Conservation (phyloP, 371 early-diverging fungal species). For the Mortierella sp. region DNA sequence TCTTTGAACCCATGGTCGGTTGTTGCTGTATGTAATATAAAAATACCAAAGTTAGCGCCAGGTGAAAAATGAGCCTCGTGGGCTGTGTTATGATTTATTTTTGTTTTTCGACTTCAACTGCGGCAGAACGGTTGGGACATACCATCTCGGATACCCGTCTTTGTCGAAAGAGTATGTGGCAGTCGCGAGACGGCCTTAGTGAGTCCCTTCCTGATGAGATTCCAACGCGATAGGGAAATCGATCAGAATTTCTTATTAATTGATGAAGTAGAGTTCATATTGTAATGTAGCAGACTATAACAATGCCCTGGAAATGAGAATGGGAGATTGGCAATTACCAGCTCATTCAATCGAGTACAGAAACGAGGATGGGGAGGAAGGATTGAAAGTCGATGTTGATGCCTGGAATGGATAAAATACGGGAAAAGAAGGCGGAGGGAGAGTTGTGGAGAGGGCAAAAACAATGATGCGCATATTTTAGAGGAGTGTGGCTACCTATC, state of each 20-base stretch:
- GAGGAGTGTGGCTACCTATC: too few species aligned
- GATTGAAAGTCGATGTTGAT: background rate
- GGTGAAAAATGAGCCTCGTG: background rate
- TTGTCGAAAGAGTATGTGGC: conserved; percentile 51
- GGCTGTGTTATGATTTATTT: conserved; percentile 20
- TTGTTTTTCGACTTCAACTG: background rate
- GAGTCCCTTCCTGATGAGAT: conserved; percentile 45
- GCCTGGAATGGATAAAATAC: background rate
- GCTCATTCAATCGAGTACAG: conserved; percentile 6
- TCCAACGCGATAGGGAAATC: background rate
- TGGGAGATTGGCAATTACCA: conserved; percentile 12
- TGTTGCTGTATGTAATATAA: conserved; percentile 61
- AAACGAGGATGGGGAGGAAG: conserved; percentile 2
- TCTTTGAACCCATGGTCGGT: conserved; percentile 78
- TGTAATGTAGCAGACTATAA: too few species aligned
- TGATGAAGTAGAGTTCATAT: background rate
- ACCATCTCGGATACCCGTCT: conserved; percentile 54
- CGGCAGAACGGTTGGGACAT: conserved; percentile 10
- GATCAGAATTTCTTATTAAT: too few species aligned
- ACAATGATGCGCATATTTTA: too few species aligned
- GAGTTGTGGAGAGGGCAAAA: background rate
- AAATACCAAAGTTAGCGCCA: background rate
- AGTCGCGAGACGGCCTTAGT: conserved; percentile 56
- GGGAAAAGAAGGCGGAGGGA: background rate
- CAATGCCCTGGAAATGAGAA: background rate